A percentile compares a stretch with the other conserved stretches of the same genome.
These are phyloP conservation scores for Thymus quinquecostatus DNA, from an alignment of 257 asterid genomes.

Conservation along the genomic window DNA sequence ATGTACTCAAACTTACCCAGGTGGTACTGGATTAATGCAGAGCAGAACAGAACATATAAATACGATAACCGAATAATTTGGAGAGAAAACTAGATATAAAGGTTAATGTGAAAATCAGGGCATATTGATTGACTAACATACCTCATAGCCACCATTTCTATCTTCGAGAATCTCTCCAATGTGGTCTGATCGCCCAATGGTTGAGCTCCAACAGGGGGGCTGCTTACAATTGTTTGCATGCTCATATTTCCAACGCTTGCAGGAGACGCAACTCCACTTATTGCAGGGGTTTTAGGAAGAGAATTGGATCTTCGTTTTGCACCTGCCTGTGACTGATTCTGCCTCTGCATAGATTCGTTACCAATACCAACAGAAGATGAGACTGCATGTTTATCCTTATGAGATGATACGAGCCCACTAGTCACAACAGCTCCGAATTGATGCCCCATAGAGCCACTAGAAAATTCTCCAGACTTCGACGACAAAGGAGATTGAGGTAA, in stretches of 20 bases:
- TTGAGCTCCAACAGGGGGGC: constrained; percentile 80
- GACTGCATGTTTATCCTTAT: constrained; percentile 79
- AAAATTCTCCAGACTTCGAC: constrained; percentile 92
- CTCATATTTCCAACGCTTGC: constrained; percentile 83
- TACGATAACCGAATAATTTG: constrained; percentile 18
- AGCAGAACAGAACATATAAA: constrained; percentile 1
- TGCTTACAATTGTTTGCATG: constrained; percentile 65
- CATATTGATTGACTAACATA: constrained; percentile 39
- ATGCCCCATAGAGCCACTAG: constrained; percentile 88
- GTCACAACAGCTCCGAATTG: constrained; percentile 79
- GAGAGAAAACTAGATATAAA: constrained; percentile 1
- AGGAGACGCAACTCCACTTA: constrained; percentile 92
- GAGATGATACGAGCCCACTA: constrained; percentile 66
- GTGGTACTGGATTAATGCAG: background rate
- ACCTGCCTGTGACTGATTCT: constrained; percentile 72
- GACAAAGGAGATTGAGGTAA: constrained; percentile 98
- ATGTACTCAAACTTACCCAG: constrained; percentile 3
- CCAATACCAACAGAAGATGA: constrained; percentile 64
- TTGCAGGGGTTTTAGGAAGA: constrained; percentile 68
- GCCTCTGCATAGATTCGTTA: constrained; percentile 81
- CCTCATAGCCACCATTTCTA: constrained; percentile 75
- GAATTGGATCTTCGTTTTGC: constrained; percentile 83
- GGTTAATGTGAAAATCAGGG: constrained; percentile 4
- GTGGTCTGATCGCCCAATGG: constrained; percentile 65
- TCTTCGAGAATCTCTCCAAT: constrained; percentile 84